These are phyloP conservation scores for Fusarium pseudoanthophilum DNA, from an alignment of 2,329 filamentous ascomycete species.

Conservation along the genomic window DNA sequence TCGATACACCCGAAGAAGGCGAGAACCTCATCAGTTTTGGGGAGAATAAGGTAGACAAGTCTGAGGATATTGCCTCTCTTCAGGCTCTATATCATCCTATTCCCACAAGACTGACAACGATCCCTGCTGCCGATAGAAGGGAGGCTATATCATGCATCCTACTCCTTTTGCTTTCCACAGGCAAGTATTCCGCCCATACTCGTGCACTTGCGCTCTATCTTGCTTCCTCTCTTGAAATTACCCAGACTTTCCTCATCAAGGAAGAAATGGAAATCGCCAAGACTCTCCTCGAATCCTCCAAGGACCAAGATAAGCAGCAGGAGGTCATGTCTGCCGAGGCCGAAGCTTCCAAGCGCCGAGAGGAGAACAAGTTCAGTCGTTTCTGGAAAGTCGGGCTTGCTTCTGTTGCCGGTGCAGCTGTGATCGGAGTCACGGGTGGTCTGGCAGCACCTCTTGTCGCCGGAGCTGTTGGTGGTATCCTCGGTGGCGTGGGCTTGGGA, in stretches of 20 bases:
- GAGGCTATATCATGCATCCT: slow-evolving; percentile 76
- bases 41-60: slow-evolving; percentile 46
- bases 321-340: slow-evolving; percentile 76
- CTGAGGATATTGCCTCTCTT: slow-evolving; percentile 56
- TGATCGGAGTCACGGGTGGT: slow-evolving; percentile 92
- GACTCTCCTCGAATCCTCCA: slow-evolving; percentile 75
- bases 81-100: slow-evolving; percentile 65
- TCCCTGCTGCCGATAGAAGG: slow-evolving; percentile 67
- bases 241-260: slow-evolving; percentile 68
- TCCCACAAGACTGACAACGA: slow-evolving; percentile 63
- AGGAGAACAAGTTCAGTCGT: slow-evolving; percentile 75
- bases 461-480: slow-evolving; percentile 83
- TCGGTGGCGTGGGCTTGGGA: slow-evolving; percentile 86
- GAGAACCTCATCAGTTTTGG: slow-evolving; percentile 57
- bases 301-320: slow-evolving; percentile 53
- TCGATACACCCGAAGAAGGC: slow-evolving; percentile 50
- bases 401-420: slow-evolving; percentile 84
- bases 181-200: slow-evolving; percentile 80
- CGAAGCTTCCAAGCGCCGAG: slow-evolving; percentile 77
- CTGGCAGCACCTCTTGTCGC: slow-evolving; percentile 90
- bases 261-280: slow-evolving; percentile 82
- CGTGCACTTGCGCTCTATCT: slow-evolving; percentile 75
- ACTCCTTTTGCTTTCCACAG: slow-evolving; percentile 75
- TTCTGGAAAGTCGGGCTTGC: slow-evolving; percentile 94
- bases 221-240: slow-evolving; percentile 72